A percentile compares a stretch with the other conserved stretches of the same genome.
Conservation (phyloP, 1,284 basidiomycete genomes). For the Cutaneotrichosporon sp. region DNA sequence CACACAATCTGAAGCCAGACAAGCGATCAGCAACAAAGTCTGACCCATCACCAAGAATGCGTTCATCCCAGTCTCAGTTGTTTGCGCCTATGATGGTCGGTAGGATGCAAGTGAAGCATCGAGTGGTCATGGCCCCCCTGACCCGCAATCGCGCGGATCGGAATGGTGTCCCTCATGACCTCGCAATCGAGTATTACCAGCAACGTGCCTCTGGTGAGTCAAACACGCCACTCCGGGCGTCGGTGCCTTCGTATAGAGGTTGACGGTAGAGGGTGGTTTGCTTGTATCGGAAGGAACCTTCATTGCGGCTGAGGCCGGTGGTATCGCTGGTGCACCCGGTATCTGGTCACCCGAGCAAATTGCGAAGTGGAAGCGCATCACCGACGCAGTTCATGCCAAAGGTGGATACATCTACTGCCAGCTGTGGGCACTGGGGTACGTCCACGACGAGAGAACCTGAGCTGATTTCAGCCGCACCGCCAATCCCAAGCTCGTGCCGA, state of each 20-base stretch:
- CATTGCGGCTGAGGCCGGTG: slow-evolving; percentile 26
- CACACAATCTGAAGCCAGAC: too few relatives aligned
- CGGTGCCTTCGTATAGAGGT: too few relatives aligned
- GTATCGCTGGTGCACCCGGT: slow-evolving; percentile 26
- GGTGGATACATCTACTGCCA: slow-evolving; percentile 53
- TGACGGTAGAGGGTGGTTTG: slow-evolving; percentile 30
- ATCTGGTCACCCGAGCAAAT: slow-evolving; percentile 33
- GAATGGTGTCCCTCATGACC: slow-evolving; percentile 25
- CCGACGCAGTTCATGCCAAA: slow-evolving; percentile 51
- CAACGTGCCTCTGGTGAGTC: slow-evolving; percentile 36
- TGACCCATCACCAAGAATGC: too few relatives aligned
- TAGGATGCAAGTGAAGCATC: slow-evolving; percentile 33
- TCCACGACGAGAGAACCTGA: not conserved
- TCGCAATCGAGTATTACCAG: slow-evolving; percentile 41
- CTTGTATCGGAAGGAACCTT: slow-evolving; percentile 41
- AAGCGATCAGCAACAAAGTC: too few relatives aligned
- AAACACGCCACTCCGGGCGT: too few relatives aligned
- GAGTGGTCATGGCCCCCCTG: slow-evolving; percentile 44
- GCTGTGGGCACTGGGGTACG: slow-evolving; percentile 53
- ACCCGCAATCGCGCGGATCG: slow-evolving; percentile 32
- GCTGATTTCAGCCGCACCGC: slow-evolving; percentile 5
- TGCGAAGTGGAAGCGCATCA: slow-evolving; percentile 43
- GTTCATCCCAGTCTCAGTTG: not conserved
- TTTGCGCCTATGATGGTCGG: slow-evolving; percentile 28
- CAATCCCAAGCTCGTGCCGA: slow-evolving; percentile 7